Evolutionary conservation across 345 rosid species (phyloP).

Genomic region (Gynandropsis gynandra): DNA sequence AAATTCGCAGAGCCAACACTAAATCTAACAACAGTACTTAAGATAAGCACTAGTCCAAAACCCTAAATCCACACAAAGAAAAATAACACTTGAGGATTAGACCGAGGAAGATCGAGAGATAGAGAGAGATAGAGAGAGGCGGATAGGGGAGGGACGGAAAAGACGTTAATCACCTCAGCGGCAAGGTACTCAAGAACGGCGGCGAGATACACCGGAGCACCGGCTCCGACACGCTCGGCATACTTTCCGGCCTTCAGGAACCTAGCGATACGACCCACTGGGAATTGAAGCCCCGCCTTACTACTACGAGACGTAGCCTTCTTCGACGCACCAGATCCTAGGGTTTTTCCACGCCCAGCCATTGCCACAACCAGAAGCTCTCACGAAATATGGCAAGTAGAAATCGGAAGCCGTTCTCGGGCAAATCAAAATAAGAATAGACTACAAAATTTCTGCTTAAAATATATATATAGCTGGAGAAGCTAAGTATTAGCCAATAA

Average conservation of each 20-base stretch:
- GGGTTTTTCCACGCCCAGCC: slow-evolving; percentile 89
- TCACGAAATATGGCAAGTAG: not conserved
- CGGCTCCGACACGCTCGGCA: slow-evolving; percentile 97
- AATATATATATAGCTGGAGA: slow-evolving; percentile 30
- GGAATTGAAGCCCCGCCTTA: slow-evolving; percentile 89
- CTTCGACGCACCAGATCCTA: slow-evolving; percentile 76
- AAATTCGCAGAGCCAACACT: not conserved
- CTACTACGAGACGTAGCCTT: slow-evolving; percentile 90
- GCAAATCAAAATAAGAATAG: slow-evolving; percentile 2
- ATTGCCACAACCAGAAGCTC: slow-evolving; percentile 20
- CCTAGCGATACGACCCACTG: slow-evolving; percentile 90
- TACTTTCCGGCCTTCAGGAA: slow-evolving; percentile 91
- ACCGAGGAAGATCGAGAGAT: too few species aligned
- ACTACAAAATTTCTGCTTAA: too few species aligned
- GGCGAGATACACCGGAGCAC: slow-evolving; percentile 96
- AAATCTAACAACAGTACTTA: not conserved
- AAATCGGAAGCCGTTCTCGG: not conserved
- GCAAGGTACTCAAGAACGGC: slow-evolving; percentile 95
- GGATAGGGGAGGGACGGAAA: not conserved
- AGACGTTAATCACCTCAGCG: slow-evolving; percentile 48
- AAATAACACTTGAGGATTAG: too few species aligned
- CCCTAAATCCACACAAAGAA: slow-evolving; percentile 17
- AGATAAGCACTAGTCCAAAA: not conserved
- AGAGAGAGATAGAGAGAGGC: too few species aligned
- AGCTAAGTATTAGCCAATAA: slow-evolving; percentile 29